A percentile compares a stretch with the other conserved stretches of the same genome.
These are phyloP conservation scores for Effrenium voratum DNA, from an alignment of 73 alveolate genomes.

Conservation along the genomic window DNA sequence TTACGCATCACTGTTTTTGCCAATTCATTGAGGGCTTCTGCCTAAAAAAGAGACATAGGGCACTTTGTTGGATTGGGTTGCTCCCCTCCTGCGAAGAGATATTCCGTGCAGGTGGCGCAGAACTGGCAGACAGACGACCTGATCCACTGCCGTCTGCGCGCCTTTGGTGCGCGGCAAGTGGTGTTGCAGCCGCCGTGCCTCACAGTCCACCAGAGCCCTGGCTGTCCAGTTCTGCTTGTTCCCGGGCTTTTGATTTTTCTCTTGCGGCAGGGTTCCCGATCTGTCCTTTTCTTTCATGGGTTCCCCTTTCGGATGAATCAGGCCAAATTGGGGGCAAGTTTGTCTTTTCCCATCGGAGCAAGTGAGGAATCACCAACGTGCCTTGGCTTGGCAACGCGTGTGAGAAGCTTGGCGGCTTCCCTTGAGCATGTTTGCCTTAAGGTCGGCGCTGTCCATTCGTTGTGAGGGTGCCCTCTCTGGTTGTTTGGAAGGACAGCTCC, in stretches of 20 bases:
- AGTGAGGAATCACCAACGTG: too few species aligned
- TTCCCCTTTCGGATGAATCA: background rate
- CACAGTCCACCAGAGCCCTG: conserved; percentile 80
- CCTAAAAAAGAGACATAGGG: background rate
- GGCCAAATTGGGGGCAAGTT: background rate
- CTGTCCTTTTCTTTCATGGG: background rate
- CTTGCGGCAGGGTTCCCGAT: background rate
- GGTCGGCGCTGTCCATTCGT: too few species aligned
- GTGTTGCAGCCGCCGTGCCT: conserved; percentile 88
- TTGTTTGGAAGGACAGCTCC: background rate
- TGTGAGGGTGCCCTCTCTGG: too few species aligned
- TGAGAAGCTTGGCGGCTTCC: too few species aligned
- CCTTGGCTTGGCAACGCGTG: too few species aligned
- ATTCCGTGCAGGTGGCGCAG: conserved; percentile 61
- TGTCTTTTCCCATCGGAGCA: too few species aligned
- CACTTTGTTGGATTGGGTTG: background rate
- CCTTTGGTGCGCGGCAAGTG: conserved; percentile 75
- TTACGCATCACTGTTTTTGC: too few species aligned
- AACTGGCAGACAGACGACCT: conserved; percentile 84
- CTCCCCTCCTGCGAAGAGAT: background rate
- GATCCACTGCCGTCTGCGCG: conserved; percentile 86
- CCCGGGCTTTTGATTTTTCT: background rate
- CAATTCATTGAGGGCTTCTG: too few species aligned
- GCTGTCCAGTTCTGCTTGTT: too few species aligned
- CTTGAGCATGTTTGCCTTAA: too few species aligned